A percentile compares a stretch with the other conserved stretches of the same genome.
phyloP scores from a whole-genome alignment of 2,329 filamentous ascomycete genomes.

The Aspergillus pseudoviridinutans region DNA sequence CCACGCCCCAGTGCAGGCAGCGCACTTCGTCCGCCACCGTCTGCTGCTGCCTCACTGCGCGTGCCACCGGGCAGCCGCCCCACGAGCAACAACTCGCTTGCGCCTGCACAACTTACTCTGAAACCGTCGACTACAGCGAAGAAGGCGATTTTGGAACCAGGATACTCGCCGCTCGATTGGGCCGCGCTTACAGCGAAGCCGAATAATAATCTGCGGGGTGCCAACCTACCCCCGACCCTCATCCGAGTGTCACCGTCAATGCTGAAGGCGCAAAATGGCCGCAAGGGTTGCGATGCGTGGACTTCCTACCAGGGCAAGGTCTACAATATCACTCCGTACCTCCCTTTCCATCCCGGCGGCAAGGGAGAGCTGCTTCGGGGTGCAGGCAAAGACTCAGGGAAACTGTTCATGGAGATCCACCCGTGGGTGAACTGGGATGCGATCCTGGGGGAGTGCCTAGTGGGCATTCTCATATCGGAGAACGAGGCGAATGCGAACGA shows the following conservation, averaged over 20 bases:
- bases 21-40: constrained; percentile 41
- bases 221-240: constrained; percentile 47
- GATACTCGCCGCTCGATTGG: constrained; percentile 95
- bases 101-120: constrained; percentile 40
- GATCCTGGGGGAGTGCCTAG: constrained; percentile 58
- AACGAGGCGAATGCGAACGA: constrained; percentile 37
- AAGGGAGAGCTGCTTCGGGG: constrained; percentile 58
- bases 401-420: constrained; percentile 61
- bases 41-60: constrained; percentile 42
- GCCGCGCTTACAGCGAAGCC: constrained; percentile 67
- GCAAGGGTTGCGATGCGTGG: constrained; percentile 85
- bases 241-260: constrained; percentile 76
- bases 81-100: constrained; percentile 40
- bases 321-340: constrained; percentile 89
- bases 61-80: constrained; percentile 39
- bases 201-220: constrained; percentile 62
- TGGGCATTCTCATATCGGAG: constrained; percentile 59
- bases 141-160: constrained; percentile 64
- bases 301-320: constrained; percentile 83
- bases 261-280: constrained; percentile 73
- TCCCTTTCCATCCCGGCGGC: constrained; percentile 84
- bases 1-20: constrained; percentile 25
- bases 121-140: constrained; percentile 43
- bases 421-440: constrained; percentile 68
- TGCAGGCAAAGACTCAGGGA: constrained; percentile 63